These are phyloP conservation scores for Breynia disticha DNA, from an alignment of 441 rosid genomes.

Conservation along the genomic window DNA sequence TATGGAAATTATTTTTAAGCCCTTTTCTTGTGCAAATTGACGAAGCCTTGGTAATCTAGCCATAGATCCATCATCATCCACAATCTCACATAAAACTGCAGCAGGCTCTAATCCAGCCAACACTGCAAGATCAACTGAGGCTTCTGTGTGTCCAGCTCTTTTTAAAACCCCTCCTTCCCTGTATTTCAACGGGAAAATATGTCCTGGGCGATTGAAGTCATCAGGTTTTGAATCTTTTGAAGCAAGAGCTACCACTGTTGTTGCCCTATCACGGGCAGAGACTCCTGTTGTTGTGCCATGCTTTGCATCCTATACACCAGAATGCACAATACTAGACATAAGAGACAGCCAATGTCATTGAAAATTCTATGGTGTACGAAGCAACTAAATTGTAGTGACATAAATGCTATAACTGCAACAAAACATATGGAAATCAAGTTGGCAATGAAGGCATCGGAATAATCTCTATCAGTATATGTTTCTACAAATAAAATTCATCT, in stretches of 20 bases:
- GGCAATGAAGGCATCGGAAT: no score
- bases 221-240: constrained; percentile 65
- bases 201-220: constrained; percentile 86
- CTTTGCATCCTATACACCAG: constrained; percentile 63
- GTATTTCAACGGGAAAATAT: constrained; percentile 71
- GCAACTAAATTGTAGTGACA: neutral
- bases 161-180: constrained; percentile 81
- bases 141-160: constrained; percentile 93
- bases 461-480: neutral
- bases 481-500: constrained; percentile 2
- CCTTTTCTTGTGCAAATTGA: constrained; percentile 50
- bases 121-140: constrained; percentile 70
- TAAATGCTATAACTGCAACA: neutral
- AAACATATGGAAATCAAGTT: no score
- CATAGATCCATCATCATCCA: constrained; percentile 74
- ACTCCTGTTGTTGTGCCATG: constrained; percentile 81
- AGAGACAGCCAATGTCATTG: neutral
- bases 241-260: constrained; percentile 60
- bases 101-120: constrained; percentile 73
- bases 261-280: constrained; percentile 69
- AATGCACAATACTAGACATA: neutral
- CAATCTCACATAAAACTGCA: constrained; percentile 68
- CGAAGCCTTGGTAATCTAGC: constrained; percentile 67
- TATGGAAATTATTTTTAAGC: constrained; percentile 60
- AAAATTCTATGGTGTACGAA: neutral